These are phyloP conservation scores for Ocimum tenuiflorum DNA, from an alignment of 257 asterid species.

Conservation along the genomic window DNA sequence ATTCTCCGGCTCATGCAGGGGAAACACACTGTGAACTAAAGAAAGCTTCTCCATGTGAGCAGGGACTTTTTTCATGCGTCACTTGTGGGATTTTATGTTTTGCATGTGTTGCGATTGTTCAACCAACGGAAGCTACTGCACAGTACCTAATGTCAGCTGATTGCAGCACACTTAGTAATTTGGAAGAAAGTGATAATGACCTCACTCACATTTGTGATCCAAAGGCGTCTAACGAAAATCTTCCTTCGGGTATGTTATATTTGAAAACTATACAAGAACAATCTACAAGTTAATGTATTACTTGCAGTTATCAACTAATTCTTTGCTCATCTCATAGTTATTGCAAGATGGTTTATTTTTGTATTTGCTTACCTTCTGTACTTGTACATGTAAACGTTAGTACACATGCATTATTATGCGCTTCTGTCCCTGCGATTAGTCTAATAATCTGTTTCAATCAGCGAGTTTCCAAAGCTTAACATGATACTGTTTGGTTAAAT, in stretches of 20 bases:
- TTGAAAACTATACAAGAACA: background rate
- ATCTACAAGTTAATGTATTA: background rate
- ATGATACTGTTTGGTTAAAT: background rate
- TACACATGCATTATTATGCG: background rate
- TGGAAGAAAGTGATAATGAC: constrained; percentile 36
- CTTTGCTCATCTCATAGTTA: constrained; percentile 8
- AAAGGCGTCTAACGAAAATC: constrained; percentile 25
- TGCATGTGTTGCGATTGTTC: constrained; percentile 80
- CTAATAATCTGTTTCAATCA: background rate
- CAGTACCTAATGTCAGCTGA: constrained; percentile 67
- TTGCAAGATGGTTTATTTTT: background rate
- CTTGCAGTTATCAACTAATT: constrained; percentile 14
- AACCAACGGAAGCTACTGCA: constrained; percentile 70
- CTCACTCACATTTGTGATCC: constrained; percentile 27
- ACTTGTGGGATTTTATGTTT: constrained; percentile 97
- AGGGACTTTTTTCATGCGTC: constrained; percentile 87
- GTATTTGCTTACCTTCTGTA: background rate
- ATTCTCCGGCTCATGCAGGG: constrained; percentile 27
- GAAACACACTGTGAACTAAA: constrained; percentile 28
- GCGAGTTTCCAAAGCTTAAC: background rate
- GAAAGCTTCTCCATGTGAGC: constrained; percentile 48
- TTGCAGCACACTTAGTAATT: constrained; percentile 40
- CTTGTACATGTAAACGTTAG: background rate
- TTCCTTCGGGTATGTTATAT: constrained; percentile 40
- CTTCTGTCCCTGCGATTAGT: background rate